Percentiles rank a stretch among this genome's conserved stretches.
phyloP scores from a whole-genome alignment of 305 asterid species.

The Withania somnifera region DNA sequence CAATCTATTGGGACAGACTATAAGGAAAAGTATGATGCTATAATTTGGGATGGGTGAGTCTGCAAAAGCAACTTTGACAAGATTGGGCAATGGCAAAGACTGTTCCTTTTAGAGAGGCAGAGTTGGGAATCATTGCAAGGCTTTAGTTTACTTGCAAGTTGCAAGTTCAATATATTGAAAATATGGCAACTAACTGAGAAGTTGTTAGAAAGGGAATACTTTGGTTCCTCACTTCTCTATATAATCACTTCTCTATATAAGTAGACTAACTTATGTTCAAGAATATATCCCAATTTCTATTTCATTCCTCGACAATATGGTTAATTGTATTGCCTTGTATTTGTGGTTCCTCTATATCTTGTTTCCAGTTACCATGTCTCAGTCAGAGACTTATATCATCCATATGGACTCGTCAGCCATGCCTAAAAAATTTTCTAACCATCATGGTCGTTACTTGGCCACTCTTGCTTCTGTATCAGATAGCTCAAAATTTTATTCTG shows the following conservation, averaged over 20 bases:
- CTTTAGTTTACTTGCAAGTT: background rate
- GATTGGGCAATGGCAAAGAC: background rate
- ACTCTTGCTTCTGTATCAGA: slow-evolving; percentile 41
- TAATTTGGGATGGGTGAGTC: background rate
- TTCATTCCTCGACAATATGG: slow-evolving; percentile 14
- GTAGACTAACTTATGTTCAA: background rate
- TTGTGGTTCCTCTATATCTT: background rate
- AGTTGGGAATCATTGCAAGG: background rate
- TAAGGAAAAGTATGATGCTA: background rate
- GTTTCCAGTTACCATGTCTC: background rate
- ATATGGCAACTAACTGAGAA: background rate
- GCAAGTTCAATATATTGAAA: background rate
- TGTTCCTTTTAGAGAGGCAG: background rate
- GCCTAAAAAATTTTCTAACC: slow-evolving; percentile 24
- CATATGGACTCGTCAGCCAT: slow-evolving; percentile 29
- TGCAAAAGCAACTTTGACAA: background rate
- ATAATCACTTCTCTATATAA: slow-evolving; percentile 14
- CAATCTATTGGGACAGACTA: background rate
- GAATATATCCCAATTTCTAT: background rate
- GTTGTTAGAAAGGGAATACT: slow-evolving; percentile 11
- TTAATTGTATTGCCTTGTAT: slow-evolving; percentile 1
- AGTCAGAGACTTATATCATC: slow-evolving; percentile 19
- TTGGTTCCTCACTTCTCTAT: slow-evolving; percentile 7
- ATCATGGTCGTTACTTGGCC: slow-evolving; percentile 19
- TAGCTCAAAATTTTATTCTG: background rate